Percentiles rank a stretch among this genome's conserved stretches.
Conservation (phyloP, 2,329 filamentous ascomycete genomes). For the Myriosclerotinia duriaeana region DNA sequence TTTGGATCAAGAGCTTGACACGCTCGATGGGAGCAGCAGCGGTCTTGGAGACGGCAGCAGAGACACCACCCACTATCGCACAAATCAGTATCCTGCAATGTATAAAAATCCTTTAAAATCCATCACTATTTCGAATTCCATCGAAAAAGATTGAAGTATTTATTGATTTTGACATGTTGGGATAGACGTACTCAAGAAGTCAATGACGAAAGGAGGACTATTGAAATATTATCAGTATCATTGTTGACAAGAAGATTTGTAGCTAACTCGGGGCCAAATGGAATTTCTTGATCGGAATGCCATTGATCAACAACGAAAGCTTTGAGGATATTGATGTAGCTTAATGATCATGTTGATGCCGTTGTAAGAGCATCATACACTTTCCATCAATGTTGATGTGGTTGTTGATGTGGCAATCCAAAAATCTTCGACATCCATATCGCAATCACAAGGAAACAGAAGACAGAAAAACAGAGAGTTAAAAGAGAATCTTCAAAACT, state of each 20-base stretch:
- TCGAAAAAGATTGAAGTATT: conserved; percentile 26
- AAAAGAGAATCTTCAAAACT: conserved; percentile 42
- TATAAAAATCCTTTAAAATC: conserved; percentile 16
- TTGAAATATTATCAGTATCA: conserved; percentile 33
- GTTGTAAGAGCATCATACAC: not conserved
- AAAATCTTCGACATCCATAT: conserved; percentile 26
- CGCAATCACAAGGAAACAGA: conserved; percentile 25
- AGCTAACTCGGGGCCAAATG: conserved; percentile 13
- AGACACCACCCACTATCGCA: conserved; percentile 94
- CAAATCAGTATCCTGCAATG: conserved; percentile 31
- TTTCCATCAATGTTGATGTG: not conserved
- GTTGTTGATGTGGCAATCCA: conserved; percentile 5
- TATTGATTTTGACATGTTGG: conserved; percentile 25
- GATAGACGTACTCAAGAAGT: conserved; percentile 91
- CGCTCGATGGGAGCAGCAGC: conserved; percentile 99
- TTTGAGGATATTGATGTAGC: conserved; percentile 16
- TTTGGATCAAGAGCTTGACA: conserved; percentile 99
- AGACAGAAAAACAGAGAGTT: not conserved
- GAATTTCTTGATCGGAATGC: conserved; percentile 30
- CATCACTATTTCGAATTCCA: conserved; percentile 23
- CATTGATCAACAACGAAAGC: conserved; percentile 33
- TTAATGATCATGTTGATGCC: not conserved
- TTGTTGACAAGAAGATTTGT: conserved; percentile 25
- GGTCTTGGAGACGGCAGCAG: conserved; percentile 99
- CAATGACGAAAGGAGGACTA: conserved; percentile 83